A percentile compares a stretch with the other conserved stretches of the same genome.
Evolutionary conservation across 164 flowering plant species (phyloP).

Genomic region (Dillenia suffruticosa): DNA sequence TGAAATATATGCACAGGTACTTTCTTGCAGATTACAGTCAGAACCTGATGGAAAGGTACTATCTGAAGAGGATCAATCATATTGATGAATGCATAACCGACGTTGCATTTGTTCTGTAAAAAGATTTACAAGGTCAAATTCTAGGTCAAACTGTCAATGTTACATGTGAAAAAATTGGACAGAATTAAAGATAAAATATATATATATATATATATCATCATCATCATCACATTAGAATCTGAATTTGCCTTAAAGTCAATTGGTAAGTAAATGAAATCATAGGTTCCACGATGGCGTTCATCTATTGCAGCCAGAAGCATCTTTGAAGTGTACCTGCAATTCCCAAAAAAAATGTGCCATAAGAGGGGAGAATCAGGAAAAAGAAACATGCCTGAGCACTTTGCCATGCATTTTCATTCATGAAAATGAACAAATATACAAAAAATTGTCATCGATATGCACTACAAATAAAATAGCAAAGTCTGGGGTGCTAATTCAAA

Average conservation of each 20-base stretch:
- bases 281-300: conserved; percentile 66
- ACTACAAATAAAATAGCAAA: too few relatives aligned
- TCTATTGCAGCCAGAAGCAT: conserved; percentile 86
- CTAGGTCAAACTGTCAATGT: too few relatives aligned
- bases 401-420: too few relatives aligned
- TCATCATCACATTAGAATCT: background rate
- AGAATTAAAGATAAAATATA: background rate
- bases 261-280: conserved; percentile 83
- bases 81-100: conserved; percentile 92
- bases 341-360: conserved; percentile 1
- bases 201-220: background rate
- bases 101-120: conserved; percentile 83
- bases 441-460: too few relatives aligned
- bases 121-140: background rate
- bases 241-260: conserved; percentile 78
- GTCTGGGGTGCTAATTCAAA: too few relatives aligned
- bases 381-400: background rate
- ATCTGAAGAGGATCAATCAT: conserved; percentile 65
- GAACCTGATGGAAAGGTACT: conserved; percentile 67
- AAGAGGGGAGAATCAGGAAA: background rate
- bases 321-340: conserved; percentile 73
- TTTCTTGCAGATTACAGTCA: conserved; percentile 1
- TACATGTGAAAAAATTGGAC: too few relatives aligned
- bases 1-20: background rate
- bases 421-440: too few relatives aligned